Evolutionary conservation across 176 grass and related monocot genomes (phyloP), one percentile per base, ranked within the genome.

Genomic region (Aegilops umbellulata): DNA sequence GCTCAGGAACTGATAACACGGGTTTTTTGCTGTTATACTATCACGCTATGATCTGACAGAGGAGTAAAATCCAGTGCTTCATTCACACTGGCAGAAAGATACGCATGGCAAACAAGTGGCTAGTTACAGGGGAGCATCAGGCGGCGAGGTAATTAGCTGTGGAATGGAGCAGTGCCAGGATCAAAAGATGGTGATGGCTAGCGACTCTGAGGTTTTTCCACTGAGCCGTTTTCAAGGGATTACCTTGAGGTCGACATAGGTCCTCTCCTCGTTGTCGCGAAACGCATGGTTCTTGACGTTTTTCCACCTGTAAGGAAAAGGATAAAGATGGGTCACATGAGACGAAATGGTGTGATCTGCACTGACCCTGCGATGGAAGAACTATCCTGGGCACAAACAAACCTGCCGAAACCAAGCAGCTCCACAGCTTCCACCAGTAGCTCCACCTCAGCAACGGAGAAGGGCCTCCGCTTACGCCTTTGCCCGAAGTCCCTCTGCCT

Each of bases 241-340:
- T 88, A 97, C 95, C 93, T 97, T 97, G 22, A 97, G 95, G 51
- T 97, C 95, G 76, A 97, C 95, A 65, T 97, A 95, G 24, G 95
- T 95, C 84, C 95, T 88, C 24, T 75, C 72, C 6, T 75, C 24
- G 60, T 97, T 91, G 31, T 93, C 80, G 57, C 86, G 87, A 77
- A 97, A 97, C 14, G 91, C 95, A 34, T 83, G 69, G 63, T 90
- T 82, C 68, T 97, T 97, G 79, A 97, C 93, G 53, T 93, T 93
- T 73, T 91, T 87, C 95, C 95, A 97, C 89, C 92, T 94, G 72
- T 35, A 81, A 51, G 47, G 66, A 80, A 86, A 84, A 20, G 72
- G 42, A 82, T 67, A 30, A 85, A 68, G 35, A 82, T n/a, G 14
- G 15, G 23, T 39, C 49, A 82, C 35, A 35, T 85, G 46, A 82